phyloP scores from a whole-genome alignment of 1,139 yeast genomes.

The Taphrina communis region DNA sequence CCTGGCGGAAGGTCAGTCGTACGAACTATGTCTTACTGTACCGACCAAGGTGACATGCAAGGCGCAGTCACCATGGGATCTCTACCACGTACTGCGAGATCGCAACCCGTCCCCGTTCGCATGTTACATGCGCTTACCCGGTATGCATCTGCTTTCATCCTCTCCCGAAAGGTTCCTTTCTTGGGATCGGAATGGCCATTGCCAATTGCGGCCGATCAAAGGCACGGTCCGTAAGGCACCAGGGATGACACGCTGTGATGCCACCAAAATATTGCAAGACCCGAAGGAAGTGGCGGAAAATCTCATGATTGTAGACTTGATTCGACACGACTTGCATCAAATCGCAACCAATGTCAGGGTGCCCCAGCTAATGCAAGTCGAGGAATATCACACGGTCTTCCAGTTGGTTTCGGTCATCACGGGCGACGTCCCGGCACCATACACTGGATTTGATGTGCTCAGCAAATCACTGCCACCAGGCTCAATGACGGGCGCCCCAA shows the following conservation, averaged over 20 bases:
- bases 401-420: constrained; percentile 89
- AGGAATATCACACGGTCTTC: constrained; percentile 87
- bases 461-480: constrained; percentile 91
- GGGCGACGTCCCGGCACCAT: constrained; percentile 60
- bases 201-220: constrained; percentile 91
- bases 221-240: constrained; percentile 83
- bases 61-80: constrained; percentile 64
- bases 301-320: constrained; percentile 93
- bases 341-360: constrained; percentile 68
- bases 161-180: constrained; percentile 92
- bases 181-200: constrained; percentile 64
- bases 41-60: constrained; percentile 62
- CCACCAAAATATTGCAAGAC: constrained; percentile 69
- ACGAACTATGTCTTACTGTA: constrained; percentile 88
- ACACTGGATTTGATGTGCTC: constrained; percentile 77
- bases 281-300: constrained; percentile 97
- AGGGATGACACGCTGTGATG: constrained; percentile 52
- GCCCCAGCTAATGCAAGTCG: constrained; percentile 83
- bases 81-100: constrained; percentile 72
- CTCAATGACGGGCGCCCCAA: constrained; percentile 99
- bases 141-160: constrained; percentile 73
- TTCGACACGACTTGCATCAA: constrained; percentile 85
- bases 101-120: constrained; percentile 94
- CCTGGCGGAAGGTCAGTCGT: constrained; percentile 83
- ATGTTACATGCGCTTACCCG: constrained; percentile 76